These are phyloP conservation scores for Solanum clarkiae DNA, from an alignment of 257 asterid species.

Conservation along the genomic window DNA sequence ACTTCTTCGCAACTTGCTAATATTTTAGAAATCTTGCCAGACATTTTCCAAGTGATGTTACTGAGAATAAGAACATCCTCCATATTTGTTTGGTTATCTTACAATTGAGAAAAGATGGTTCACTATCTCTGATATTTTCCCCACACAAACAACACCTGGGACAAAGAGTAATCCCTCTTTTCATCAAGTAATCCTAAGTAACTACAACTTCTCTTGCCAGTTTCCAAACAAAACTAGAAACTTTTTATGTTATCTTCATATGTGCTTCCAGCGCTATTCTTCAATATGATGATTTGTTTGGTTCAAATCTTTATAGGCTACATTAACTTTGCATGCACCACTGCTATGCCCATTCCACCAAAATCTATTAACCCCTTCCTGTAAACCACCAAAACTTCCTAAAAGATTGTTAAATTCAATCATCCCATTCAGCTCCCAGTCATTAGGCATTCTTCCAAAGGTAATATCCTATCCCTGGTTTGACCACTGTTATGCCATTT, in stretches of 20 bases:
- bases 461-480: not conserved
- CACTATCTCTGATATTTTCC: not conserved
- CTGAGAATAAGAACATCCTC: not conserved
- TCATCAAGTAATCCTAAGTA: not conserved
- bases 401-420: not conserved
- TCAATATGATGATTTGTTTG: not conserved
- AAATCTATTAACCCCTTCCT: not conserved
- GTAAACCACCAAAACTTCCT: not conserved
- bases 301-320: not conserved
- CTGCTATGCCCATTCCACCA: not conserved
- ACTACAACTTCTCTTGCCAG: not conserved
- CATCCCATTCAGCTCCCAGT: not conserved
- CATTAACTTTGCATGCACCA: not conserved
- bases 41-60: not conserved
- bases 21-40: not conserved
- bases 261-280: not conserved
- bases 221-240: not conserved
- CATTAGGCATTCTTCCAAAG: not conserved
- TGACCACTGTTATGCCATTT: not conserved
- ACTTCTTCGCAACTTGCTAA: not conserved
- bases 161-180: not conserved
- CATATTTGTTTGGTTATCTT: not conserved
- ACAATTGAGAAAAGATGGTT: not conserved
- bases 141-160: not conserved
- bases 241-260: not conserved